Evolutionary conservation across 164 flowering plant species (phyloP).

Genomic region (Warburgia ugandensis): DNA sequence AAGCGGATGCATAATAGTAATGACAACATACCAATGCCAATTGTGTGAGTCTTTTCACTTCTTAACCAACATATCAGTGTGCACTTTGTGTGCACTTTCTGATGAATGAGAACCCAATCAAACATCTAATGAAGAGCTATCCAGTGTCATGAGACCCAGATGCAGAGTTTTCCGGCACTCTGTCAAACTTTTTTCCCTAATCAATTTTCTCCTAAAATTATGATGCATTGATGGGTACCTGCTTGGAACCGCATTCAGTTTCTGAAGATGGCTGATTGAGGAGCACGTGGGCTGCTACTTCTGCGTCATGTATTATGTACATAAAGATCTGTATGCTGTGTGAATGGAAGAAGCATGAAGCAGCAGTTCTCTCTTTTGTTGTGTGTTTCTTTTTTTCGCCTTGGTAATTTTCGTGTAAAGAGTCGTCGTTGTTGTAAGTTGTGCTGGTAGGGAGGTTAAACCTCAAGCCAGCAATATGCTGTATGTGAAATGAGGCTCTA

Average conservation of each 20-base stretch:
- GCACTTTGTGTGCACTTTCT: no score
- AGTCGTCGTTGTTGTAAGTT: no score
- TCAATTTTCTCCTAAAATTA: background rate
- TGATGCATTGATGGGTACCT: constrained; percentile 8
- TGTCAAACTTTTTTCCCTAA: background rate
- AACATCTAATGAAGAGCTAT: no score
- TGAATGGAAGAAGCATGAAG: background rate
- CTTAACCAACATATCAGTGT: background rate
- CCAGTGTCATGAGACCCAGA: no score
- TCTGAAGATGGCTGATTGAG: constrained; percentile 11
- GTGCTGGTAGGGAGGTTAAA: constrained; percentile 10
- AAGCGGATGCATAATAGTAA: constrained; percentile 38
- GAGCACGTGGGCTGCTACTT: constrained; percentile 14
- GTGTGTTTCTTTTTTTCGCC: constrained; percentile 4
- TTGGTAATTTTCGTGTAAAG: constrained; percentile 9
- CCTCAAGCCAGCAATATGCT: constrained; percentile 11
- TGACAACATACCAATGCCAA: constrained; percentile 13
- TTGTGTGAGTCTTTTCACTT: constrained; percentile 19
- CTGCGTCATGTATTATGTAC: constrained; percentile 16
- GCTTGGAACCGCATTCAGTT: constrained; percentile 21
- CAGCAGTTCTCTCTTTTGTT: no score
- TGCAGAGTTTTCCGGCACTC: no score
- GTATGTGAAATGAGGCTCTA: constrained; percentile 12
- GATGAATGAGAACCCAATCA: no score
- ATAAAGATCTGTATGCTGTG: constrained; percentile 3